A percentile compares a stretch with the other conserved stretches of the same genome.
These are phyloP conservation scores for Cladorrhinum samala DNA, from an alignment of 495 filamentous ascomycete species.

Conservation along the genomic window DNA sequence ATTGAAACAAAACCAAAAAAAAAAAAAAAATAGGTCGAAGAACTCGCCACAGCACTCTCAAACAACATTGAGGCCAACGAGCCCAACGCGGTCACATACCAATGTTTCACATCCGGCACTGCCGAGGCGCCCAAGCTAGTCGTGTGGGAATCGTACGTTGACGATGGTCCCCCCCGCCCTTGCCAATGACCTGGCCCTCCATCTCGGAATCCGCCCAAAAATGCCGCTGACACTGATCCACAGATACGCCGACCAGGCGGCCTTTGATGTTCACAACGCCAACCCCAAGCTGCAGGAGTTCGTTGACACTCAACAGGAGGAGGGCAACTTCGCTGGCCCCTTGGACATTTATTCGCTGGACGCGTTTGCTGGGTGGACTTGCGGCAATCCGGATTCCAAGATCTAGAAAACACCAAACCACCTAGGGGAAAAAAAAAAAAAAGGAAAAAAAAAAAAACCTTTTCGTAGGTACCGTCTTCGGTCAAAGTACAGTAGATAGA, in stretches of 20 bases:
- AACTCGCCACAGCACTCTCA: conserved; percentile 9
- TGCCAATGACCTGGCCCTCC: neutral
- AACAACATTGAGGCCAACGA: conserved; percentile 17
- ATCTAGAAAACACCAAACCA: too few relatives aligned
- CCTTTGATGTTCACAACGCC: conserved; percentile 15
- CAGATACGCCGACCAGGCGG: conserved; percentile 19
- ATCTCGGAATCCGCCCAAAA: neutral
- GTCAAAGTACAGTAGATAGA: too few relatives aligned
- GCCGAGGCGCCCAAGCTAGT: conserved; percentile 15
- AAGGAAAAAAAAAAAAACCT: too few relatives aligned
- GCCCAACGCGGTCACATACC: conserved; percentile 18
- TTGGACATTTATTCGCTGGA: conserved; percentile 12
- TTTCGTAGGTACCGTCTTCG: too few relatives aligned
- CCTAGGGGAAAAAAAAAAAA: too few relatives aligned
- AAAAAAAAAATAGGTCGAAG: conserved; percentile 11
- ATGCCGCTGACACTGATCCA: neutral
- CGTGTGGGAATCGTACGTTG: conserved; percentile 20
- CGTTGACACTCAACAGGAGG: conserved; percentile 9
- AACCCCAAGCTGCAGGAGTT: conserved; percentile 15
- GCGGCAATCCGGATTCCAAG: neutral
- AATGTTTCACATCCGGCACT: conserved; percentile 15
- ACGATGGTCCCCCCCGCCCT: neutral
- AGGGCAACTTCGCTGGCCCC: conserved; percentile 15
- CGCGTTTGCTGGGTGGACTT: conserved; percentile 5
- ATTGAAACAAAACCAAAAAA: neutral